Conservation (phyloP, 75 land plant genomes). For the Selaginella moellendorffii region DNA sequence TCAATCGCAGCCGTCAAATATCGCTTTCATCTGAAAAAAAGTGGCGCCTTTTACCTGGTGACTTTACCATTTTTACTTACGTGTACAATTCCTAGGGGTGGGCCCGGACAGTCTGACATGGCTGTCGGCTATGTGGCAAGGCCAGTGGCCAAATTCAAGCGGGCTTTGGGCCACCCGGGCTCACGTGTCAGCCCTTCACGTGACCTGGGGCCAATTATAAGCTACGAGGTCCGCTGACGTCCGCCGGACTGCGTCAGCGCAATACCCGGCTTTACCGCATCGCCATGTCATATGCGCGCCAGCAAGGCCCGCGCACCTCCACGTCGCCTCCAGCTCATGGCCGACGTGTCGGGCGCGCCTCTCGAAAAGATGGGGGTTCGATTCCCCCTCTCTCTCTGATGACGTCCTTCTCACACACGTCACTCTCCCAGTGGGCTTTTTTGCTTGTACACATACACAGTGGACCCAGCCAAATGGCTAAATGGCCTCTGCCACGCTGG, state of each 20-base stretch:
- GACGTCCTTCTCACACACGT: not conserved
- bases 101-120: not conserved
- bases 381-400: not conserved
- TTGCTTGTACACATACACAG: no score
- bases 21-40: no score
- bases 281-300: no score
- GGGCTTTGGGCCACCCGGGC: not conserved
- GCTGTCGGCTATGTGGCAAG: not conserved
- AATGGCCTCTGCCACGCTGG: not conserved
- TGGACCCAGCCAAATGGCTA: no score
- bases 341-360: no score
- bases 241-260: not conserved
- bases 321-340: no score
- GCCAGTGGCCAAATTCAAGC: not conserved
- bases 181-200: not conserved
- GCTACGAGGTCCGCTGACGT: not conserved
- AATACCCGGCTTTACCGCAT: no score
- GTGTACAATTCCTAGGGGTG: not conserved
- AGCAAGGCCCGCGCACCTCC: no score
- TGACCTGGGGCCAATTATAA: not conserved
- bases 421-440: no score
- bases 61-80: no score
- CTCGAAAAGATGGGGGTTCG: not conserved
- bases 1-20: not conserved
- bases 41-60: no score